A percentile compares a stretch with the other conserved stretches of the same genome.
Evolutionary conservation across 345 rosid genomes (phyloP).

Genomic region (Hevea brasiliensis): DNA sequence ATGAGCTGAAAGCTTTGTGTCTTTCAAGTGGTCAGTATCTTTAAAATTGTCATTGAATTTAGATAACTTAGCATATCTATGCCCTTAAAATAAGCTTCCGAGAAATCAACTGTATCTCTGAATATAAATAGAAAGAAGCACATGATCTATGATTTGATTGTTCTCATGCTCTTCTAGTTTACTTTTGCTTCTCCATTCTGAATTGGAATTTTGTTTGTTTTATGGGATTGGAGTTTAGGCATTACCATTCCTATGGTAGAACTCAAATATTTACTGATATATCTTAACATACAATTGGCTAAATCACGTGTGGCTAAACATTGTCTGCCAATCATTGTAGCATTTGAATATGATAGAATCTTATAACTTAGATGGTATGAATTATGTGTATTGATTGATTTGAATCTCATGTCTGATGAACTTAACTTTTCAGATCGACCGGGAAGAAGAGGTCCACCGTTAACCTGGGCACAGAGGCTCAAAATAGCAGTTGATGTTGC

Average conservation of each 20-base stretch:
- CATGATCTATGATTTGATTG: background rate
- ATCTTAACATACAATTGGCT: background rate
- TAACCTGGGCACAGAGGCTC: conserved; percentile 80
- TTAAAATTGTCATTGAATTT: background rate
- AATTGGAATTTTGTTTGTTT: background rate
- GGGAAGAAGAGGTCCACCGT: conserved; percentile 82
- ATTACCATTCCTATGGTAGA: background rate
- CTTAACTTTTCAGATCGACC: conserved; percentile 69
- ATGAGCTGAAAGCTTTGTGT: background rate
- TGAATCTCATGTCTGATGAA: conserved; percentile 18
- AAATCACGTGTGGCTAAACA: background rate
- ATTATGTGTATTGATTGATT: background rate
- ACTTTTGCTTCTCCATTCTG: background rate
- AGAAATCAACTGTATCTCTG: background rate
- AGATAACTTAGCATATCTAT: background rate
- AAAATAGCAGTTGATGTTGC: conserved; percentile 94
- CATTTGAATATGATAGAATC: conserved; percentile 1
- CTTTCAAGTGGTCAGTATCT: background rate
- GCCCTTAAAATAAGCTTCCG: background rate
- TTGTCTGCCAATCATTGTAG: background rate
- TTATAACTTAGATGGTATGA: background rate
- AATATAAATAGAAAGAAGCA: background rate
- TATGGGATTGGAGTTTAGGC: background rate
- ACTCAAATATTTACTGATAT: background rate
- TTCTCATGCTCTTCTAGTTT: background rate